Evolutionary conservation across 2,329 filamentous ascomycete species (phyloP), one percentile per base, ranked within the genome.

Genomic region (Trichoderma atroviride): DNA sequence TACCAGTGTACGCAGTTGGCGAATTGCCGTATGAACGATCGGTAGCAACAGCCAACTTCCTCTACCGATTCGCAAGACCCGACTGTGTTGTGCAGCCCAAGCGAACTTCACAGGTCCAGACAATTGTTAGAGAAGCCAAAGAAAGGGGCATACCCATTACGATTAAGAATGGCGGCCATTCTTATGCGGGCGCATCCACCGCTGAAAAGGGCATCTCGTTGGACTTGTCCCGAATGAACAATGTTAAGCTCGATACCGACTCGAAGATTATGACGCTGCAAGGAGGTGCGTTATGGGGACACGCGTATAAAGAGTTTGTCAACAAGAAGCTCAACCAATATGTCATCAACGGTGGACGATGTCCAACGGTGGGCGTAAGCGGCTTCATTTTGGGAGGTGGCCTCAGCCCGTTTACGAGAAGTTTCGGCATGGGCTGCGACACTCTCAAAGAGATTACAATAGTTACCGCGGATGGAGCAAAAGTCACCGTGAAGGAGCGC

Each of bases 361-460:
- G 77, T 29, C 78, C 78, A 5, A 74, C 73, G 27, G 81, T 82
- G 0, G 81, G 81, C 5, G 74, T 82, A 1, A 74, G 79, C 4
- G 81, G 81, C 0, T 82, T 80, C 73, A 71, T 78, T 1, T 73
- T 81, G 0, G 80, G 80, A 0, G 80, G 79, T 6, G 81, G 81
- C 1, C 69, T 74, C 0, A 76, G 79, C 0, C 73, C 74, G 0
- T 79, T 83, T 14, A 79, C 79, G 0, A 72, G 75, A 53, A 77
- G 71, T 37, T 68, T 68, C 22, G 64, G 65, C 24, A 68, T 2
- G 68, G 68, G 62, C 5, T 66, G 62, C 31, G 68, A 70, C 19
- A 61, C 55, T 76, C 78, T 82, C 3, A 72, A 75, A 3, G 75
- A 80, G 71, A 76, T 75, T 1, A 80, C 74, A 0, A 71, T 82